Evolutionary conservation across 441 rosid species (phyloP), one percentile per base, ranked within the genome.

Genomic region (Pelargonium cotyledonis): DNA sequence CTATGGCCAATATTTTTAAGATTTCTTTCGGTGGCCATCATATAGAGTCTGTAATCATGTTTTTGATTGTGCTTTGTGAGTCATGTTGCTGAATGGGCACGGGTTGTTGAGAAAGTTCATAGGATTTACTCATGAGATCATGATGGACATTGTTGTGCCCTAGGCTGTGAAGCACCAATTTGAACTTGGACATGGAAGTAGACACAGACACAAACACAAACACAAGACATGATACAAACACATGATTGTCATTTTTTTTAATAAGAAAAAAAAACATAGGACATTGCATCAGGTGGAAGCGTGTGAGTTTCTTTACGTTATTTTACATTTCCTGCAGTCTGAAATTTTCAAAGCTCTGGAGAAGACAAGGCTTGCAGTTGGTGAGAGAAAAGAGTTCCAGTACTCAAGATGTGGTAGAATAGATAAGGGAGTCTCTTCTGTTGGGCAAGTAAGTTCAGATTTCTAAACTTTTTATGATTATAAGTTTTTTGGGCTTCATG

Each of bases 341-440:
- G 96, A 87, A 77, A 68, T 89, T 80, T 87, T 87, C 49, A 78
- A 85, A 78, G 96, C 92, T 66, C 80, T 89, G 38, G 86, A 81
- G 76, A 82, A 85, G 81, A 94, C 92, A 64, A 81, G 85, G 72
- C 98, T 94, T 71, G 81, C 87, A 67, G 80, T 86, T 81, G 89
- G 93, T 68, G 86, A 88, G 78, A 91, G 71, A 86, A 89, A 88
- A 83, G 85, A 86, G 49, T 80, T 81, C 68, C 83, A 71, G 65
- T 91, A 94, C 81, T 94, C 96, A n/a, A 84, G 98, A 79, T 94
- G 98, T 57, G 97, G 96, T 68, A 88, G 97, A 80, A 94, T 97
- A 15, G 97, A 91, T 81, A 91, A 74, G 77, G 98, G 96, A 73
- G 97, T 89, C 76, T 94, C 98, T 5, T 86, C 98, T 14, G 86